Base-by-base conservation (phyloP, 805 yeast species). In the Barnettozyma salicaria region DNA sequence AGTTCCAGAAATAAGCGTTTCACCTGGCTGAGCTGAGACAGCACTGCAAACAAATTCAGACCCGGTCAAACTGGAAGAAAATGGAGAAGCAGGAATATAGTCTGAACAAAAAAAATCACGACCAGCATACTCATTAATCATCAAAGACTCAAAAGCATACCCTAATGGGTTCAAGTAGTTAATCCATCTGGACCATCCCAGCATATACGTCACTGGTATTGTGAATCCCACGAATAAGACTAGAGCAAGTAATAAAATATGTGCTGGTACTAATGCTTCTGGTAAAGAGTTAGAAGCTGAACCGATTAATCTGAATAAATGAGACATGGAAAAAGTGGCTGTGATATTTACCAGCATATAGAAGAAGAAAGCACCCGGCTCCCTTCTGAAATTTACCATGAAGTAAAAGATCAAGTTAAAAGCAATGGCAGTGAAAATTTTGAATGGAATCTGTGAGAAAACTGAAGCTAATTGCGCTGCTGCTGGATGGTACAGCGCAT, bases 171-270 rank as follows among this genome's bases (percentile, higher is more conserved):
- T 66, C 31, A 78, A 47, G 47, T 74, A 78, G 56, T 73, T 72
- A 43, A 78, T 74, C 83, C 82, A 78, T 46, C 76, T 64, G 24
- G 77, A 70, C 83, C 83, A 78, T 10, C 80, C 77, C 44, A 67
- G 64, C 75, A 76, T 74, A 33, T 66, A 54, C 6, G 70, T 67
- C 23, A 70, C 67, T 20, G 82, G 83, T 41, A 76, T 60, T 17
- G 70, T 75, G 60, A 76, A 77, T 26, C 82, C 82, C 7, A 76
- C 67, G 50, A 65, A 76, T 52, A 72, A 63, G 14, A 70, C 56
- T 50, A 76, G 49, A 6, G 69, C 70, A 28, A 71, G 57, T 40
- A 77, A 55, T 37, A 76, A 41, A 19, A 74, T 43, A 12, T 78
- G 63, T 3, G 80, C 72, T 4, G 80, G 80, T 5, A 76, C 72